Conservation (phyloP, 2,329 filamentous ascomycete genomes). For the Beauveria caledonica region DNA sequence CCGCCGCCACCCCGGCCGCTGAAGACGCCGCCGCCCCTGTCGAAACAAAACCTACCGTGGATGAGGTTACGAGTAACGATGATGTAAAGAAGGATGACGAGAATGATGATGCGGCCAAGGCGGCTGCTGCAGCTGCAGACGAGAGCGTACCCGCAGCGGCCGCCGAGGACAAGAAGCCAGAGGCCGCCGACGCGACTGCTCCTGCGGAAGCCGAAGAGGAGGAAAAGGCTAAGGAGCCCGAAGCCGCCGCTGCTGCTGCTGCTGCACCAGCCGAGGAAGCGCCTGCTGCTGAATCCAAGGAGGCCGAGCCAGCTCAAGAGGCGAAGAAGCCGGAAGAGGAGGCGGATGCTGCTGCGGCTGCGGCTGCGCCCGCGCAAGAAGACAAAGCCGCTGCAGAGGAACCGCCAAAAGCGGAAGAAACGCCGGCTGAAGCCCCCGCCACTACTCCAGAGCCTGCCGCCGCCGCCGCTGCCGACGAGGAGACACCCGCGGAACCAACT, state of each 20-base stretch:
- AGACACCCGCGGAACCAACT: slow-evolving; percentile 1
- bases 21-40: not conserved
- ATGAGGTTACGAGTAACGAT: slow-evolving; percentile 4
- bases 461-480: slow-evolving; percentile 2
- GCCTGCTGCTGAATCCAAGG: slow-evolving; percentile 1
- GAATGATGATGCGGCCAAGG: not conserved
- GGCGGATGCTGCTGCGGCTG: not conserved
- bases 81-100: not conserved
- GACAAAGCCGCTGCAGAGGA: slow-evolving; percentile 3
- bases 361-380: not conserved
- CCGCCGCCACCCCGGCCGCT: not conserved
- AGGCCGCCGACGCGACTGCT: not conserved
- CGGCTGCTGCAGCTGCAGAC: not conserved
- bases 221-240: not conserved
- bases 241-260: not conserved
- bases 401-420: not conserved
- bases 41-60: not conserved
- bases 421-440: slow-evolving; percentile 2
- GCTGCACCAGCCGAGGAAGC: not conserved
- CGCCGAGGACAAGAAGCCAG: not conserved
- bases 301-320: not conserved
- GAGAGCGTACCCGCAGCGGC: not conserved
- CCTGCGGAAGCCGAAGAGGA: not conserved
- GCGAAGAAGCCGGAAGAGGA: not conserved
- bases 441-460: not conserved